Conservation (phyloP, 805 yeast species). For the Tetrapisispora phaffii region DNA sequence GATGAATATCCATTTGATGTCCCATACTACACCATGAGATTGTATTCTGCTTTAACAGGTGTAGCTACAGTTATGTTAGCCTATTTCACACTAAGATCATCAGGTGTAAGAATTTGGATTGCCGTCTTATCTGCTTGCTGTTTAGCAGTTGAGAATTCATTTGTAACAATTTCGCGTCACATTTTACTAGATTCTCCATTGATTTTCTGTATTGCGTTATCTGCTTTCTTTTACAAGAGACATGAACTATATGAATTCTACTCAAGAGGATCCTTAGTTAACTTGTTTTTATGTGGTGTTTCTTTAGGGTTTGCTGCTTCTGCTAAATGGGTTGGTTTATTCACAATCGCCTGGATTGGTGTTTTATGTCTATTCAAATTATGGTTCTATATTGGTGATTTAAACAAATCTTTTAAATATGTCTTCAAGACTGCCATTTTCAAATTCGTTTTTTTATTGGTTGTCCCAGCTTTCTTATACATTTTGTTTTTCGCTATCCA, state of each 20-base stretch:
- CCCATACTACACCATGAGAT: conserved; percentile 64
- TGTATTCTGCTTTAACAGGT: conserved; percentile 59
- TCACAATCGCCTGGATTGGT: conserved; percentile 75
- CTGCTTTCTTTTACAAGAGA: conserved; percentile 55
- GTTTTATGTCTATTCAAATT: conserved; percentile 47
- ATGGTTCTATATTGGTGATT: conserved; percentile 68
- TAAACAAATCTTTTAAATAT: conserved; percentile 38
- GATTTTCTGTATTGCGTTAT: conserved; percentile 64
- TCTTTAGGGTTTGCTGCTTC: conserved; percentile 66
- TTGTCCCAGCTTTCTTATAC: conserved; percentile 50
- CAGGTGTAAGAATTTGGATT: conserved; percentile 60
- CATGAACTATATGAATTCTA: conserved; percentile 59
- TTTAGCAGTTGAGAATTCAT: conserved; percentile 57
- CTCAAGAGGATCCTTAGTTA: conserved; percentile 44
- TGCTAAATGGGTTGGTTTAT: conserved; percentile 79
- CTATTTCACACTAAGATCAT: conserved; percentile 58
- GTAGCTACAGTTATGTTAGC: conserved; percentile 54
- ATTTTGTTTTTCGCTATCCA: conserved; percentile 52
- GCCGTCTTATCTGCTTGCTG: conserved; percentile 48
- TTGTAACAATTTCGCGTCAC: conserved; percentile 62
- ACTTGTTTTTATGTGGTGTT: conserved; percentile 54
- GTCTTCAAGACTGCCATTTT: conserved; percentile 39
- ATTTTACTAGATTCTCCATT: conserved; percentile 70
- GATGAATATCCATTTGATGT: conserved; percentile 43
- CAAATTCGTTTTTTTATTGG: conserved; percentile 47